A percentile compares a stretch with the other conserved stretches of the same genome.
Evolutionary conservation across 768 basidiomycete genomes (phyloP).

Genomic region (Naematelia aurantialba): DNA sequence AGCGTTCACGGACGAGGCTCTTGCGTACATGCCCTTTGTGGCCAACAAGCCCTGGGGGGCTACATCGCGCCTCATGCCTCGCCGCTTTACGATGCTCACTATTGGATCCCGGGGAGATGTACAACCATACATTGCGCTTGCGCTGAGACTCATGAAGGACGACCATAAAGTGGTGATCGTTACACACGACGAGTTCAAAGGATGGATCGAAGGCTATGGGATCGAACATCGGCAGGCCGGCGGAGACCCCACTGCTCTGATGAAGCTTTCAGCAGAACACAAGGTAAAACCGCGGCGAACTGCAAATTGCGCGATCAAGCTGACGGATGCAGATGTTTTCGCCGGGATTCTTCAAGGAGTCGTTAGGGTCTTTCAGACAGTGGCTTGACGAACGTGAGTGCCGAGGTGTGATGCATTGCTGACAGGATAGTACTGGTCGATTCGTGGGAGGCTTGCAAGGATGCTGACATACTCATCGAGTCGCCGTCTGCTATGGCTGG

Average conservation of each 20-base stretch:
- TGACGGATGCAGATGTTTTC: constrained; percentile 60
- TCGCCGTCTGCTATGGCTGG: constrained; percentile 68
- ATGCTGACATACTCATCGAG: constrained; percentile 65
- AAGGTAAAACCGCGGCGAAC: too few relatives aligned
- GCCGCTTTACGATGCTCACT: constrained; percentile 63
- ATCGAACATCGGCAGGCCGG: constrained; percentile 63
- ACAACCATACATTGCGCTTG: constrained; percentile 57
- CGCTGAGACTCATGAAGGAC: constrained; percentile 52
- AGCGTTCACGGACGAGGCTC: constrained; percentile 37
- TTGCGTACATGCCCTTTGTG: constrained; percentile 43
- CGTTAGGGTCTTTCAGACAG: constrained; percentile 59
- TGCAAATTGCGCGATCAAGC: too few relatives aligned
- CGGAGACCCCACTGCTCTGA: constrained; percentile 65
- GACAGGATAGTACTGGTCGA: constrained; percentile 57
- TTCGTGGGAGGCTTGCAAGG: constrained; percentile 63
- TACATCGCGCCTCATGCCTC: constrained; percentile 40
- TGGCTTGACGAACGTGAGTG: constrained; percentile 65
- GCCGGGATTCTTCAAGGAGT: constrained; percentile 66
- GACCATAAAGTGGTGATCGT: constrained; percentile 57
- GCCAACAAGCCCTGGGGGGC: constrained; percentile 30
- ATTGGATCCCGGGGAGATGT: constrained; percentile 63
- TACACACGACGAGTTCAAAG: constrained; percentile 56
- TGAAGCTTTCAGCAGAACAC: constrained; percentile 61
- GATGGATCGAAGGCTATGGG: constrained; percentile 62
- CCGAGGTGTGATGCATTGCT: background rate